Base-by-base conservation (phyloP, 176 grass and related monocot genomes). In the Rhipidocladum racemiflorum region DNA sequence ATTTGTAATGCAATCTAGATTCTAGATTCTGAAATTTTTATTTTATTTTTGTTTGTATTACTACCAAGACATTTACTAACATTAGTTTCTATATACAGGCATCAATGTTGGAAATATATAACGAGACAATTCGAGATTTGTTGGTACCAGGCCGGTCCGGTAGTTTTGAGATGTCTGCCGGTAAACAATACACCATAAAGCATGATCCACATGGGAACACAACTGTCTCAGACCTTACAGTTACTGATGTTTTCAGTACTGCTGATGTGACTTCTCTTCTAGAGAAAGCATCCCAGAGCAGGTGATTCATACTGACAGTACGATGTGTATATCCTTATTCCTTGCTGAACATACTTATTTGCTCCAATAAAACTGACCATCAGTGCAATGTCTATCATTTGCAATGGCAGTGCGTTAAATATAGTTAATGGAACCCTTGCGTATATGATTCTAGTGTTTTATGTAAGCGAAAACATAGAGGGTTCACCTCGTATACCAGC, bases 71-170 rank as follows among this genome's bases (percentile, higher is more conserved):
- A 32, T 27, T 73, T 21, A n/a, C 42, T 65, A 24, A 43, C 42
- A 78, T 64, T 70, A 20, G 14, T 66, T 75, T 69, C n/a, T 46
- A 24, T 74, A 34, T 62, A 73, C 75, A 99, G 87, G 91, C 91
- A 80, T 99, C 97, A 4, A 96, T 96, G 93, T 64, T 99, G 49
- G 97, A 99, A 82, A 96, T 99, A 73, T 99, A 99, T 43, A 95
- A 99, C 75, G 97, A 99, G 84, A 94, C 92, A 59, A 89, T 99
- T 61, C 91, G 92, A 68, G 97, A 99, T 79, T 79, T 99, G 54
- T 86, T 99, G 78, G 85, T 78, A 53, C 70, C 87, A 25, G 42
- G 84, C 32, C 88, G 88, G 0, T 49, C 83, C 7, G 65, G 68
- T 44, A 81, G 59, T 76, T 65, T 80, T 70, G 93, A 99, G 3